Evolutionary conservation across 78 protist species (phyloP).

Genomic region (Protostelium mycophagum): DNA sequence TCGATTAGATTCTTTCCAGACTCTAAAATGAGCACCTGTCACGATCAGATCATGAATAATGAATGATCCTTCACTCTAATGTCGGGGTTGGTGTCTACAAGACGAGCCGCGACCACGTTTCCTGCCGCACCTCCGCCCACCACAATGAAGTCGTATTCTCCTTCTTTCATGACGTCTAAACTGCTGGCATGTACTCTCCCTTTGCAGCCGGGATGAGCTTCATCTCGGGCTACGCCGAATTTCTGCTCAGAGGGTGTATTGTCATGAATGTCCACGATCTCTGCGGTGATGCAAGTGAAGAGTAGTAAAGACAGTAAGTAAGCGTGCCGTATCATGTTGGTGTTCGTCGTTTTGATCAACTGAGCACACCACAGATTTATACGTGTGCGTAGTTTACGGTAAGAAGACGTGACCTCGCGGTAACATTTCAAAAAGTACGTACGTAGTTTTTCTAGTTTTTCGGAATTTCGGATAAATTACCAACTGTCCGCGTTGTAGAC

Average conservation of each 20-base stretch:
- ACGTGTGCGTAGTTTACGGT: no score
- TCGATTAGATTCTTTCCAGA: background rate
- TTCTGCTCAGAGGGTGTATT: background rate
- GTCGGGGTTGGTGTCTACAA: background rate
- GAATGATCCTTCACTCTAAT: background rate
- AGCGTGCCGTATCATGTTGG: background rate
- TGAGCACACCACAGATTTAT: no score
- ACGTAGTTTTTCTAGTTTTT: no score
- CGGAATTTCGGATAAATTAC: no score
- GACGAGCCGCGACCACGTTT: background rate
- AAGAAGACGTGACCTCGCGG: no score
- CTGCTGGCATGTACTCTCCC: background rate
- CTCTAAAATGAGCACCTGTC: background rate
- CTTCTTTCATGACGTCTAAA: background rate
- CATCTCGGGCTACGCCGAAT: background rate
- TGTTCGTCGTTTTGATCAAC: no score
- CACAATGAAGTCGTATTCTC: background rate
- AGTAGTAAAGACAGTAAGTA: background rate
- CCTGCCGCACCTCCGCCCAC: background rate
- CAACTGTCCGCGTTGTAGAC: no score
- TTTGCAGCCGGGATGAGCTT: background rate
- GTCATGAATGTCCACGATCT: background rate
- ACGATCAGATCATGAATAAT: no score
- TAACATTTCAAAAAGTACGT: no score
- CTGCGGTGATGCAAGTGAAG: background rate